phyloP scores from a whole-genome alignment of 352 stramenopile species.

The Phytophthora tentaculata region DNA sequence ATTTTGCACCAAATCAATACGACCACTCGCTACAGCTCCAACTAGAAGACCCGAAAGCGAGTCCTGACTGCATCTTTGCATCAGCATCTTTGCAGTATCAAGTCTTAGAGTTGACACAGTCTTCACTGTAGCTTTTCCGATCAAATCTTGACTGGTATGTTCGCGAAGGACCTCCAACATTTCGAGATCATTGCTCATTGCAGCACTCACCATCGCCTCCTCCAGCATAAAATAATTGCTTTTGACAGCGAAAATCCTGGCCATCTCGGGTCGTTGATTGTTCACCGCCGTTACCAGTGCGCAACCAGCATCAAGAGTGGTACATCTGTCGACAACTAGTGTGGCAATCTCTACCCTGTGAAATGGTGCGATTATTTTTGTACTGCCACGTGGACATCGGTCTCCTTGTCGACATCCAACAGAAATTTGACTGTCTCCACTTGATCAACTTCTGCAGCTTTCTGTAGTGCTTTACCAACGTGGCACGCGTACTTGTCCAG shows the following conservation, averaged over 20 bases:
- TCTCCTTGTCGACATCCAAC: background rate
- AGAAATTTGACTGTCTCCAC: background rate
- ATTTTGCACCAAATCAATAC: too few relatives aligned
- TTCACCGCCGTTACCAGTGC: background rate
- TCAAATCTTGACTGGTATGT: background rate
- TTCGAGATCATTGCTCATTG: background rate
- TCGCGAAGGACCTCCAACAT: background rate
- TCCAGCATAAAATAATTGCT: background rate
- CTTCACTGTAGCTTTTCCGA: background rate
- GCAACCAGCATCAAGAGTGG: background rate
- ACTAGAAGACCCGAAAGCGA: background rate
- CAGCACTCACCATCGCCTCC: background rate
- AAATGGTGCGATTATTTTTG: background rate
- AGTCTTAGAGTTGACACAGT: background rate
- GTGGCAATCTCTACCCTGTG: background rate
- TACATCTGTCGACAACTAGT: background rate
- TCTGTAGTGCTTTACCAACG: background rate
- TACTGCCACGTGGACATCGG: too few relatives aligned
- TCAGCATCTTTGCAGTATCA: background rate
- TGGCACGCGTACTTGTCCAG: background rate
- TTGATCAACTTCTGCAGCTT: background rate
- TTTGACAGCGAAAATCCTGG: background rate
- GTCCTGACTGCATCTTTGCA: background rate
- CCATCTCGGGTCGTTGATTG: background rate
- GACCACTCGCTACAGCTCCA: too few relatives aligned